These are phyloP conservation scores for Xylaria longipes DNA, from an alignment of 495 filamentous ascomycete species.

Conservation along the genomic window DNA sequence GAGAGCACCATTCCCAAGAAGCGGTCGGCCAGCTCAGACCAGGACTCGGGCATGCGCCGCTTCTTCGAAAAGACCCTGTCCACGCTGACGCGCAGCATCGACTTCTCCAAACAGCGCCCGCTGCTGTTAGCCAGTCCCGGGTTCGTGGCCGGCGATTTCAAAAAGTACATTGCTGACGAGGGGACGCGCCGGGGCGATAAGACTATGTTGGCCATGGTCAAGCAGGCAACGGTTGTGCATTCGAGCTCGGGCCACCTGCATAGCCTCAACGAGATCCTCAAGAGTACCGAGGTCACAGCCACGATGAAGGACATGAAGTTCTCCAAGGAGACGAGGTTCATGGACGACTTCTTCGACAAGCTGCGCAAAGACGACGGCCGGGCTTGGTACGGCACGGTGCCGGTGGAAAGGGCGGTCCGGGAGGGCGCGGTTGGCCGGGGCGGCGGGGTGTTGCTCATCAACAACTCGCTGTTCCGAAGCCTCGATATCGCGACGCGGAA, in stretches of 20 bases:
- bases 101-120: conserved; percentile 71
- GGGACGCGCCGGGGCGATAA: conserved; percentile 74
- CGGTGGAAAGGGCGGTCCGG: conserved; percentile 84
- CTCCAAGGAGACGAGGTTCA: conserved; percentile 79
- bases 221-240: conserved; percentile 78
- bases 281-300: conserved; percentile 74
- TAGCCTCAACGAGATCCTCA: conserved; percentile 82
- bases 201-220: conserved; percentile 60
- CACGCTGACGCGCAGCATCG: conserved; percentile 77
- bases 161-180: conserved; percentile 75
- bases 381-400: conserved; percentile 88
- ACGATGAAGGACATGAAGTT: conserved; percentile 86
- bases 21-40: conserved; percentile 63
- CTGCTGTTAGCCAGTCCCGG: conserved; percentile 90
- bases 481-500: conserved; percentile 81
- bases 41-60: conserved; percentile 76
- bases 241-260: conserved; percentile 84
- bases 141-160: conserved; percentile 82
- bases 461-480: conserved; percentile 82
- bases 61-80: conserved; percentile 83
- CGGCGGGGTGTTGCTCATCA: conserved; percentile 83
- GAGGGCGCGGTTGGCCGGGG: conserved; percentile 89
- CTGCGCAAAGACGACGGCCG: conserved; percentile 85
- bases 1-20: conserved; percentile 85
- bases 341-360: conserved; percentile 84